phyloP scores from a whole-genome alignment of 1,139 yeast genomes.

The Sugiyamaella xylanicola region DNA sequence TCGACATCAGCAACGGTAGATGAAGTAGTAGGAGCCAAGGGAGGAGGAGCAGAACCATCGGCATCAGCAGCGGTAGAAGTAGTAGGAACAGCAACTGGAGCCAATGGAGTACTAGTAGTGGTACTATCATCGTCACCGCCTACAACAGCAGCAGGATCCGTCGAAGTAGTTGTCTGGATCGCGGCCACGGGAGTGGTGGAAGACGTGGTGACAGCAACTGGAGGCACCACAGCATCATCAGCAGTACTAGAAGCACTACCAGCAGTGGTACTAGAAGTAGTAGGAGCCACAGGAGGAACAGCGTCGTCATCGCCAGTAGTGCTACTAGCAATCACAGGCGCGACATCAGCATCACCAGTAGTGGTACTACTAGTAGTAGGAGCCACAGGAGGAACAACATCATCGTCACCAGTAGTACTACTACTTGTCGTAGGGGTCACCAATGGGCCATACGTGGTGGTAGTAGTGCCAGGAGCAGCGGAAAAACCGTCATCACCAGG shows the following conservation, averaged over 20 bases:
- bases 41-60: neutral
- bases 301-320: neutral
- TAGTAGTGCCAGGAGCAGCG: neutral
- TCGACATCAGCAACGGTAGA: constrained; percentile 5
- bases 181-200: neutral
- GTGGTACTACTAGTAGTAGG: constrained; percentile 13
- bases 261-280: constrained; percentile 10
- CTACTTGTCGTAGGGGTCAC: constrained; percentile 9
- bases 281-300: neutral
- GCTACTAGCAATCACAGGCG: neutral
- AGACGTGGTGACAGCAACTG: neutral
- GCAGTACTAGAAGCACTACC: neutral
- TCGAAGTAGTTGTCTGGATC: neutral
- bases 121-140: neutral
- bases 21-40: constrained; percentile 16
- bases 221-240: neutral
- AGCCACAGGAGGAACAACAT: constrained; percentile 11
- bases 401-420: constrained; percentile 3
- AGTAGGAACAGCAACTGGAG: constrained; percentile 10
- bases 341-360: neutral
- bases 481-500: neutral
- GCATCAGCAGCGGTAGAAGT: constrained; percentile 11
- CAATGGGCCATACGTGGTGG: neutral
- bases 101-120: constrained; percentile 12
- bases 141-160: constrained; percentile 8